These are phyloP conservation scores for Aristolochia californica DNA, from an alignment of 164 flowering plant species.

Conservation along the genomic window DNA sequence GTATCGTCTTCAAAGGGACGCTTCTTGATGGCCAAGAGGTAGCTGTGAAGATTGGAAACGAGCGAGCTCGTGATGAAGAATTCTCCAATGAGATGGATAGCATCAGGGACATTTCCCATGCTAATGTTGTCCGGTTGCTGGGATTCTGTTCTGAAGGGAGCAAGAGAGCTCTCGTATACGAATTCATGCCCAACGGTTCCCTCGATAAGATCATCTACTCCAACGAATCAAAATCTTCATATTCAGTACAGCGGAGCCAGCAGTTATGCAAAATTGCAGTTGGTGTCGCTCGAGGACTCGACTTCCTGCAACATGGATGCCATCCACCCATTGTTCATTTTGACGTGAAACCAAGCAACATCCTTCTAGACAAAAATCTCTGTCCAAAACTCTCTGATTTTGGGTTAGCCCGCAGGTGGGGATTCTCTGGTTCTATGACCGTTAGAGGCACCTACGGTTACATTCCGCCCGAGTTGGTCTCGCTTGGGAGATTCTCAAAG, in stretches of 20 bases:
- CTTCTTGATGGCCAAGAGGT: conserved; percentile 5
- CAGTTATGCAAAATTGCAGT: conserved; percentile 7
- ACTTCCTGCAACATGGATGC: conserved; percentile 6
- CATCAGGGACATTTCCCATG: conserved; percentile 5
- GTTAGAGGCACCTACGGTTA: conserved; percentile 6
- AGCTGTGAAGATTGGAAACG: conserved; percentile 8
- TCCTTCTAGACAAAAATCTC: conserved; percentile 6
- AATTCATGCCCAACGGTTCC: conserved; percentile 2
- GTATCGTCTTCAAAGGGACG: conserved; percentile 7
- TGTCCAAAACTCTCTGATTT: conserved; percentile 12
- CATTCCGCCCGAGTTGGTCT: conserved; percentile 6
- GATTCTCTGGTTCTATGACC: background rate
- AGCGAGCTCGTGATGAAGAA: background rate
- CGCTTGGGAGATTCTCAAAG: background rate
- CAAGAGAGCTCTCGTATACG: conserved; percentile 1
- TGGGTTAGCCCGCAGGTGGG: conserved; percentile 1
- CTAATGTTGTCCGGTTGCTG: conserved; percentile 4
- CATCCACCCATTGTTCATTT: background rate
- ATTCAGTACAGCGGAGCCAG: background rate
- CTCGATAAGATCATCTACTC: conserved; percentile 6
- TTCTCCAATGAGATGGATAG: conserved; percentile 6
- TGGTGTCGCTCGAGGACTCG: conserved; percentile 7
- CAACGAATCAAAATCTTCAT: background rate
- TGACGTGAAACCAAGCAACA: conserved; percentile 7
- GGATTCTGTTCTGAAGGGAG: conserved; percentile 8